Percentiles rank a stretch among this genome's conserved stretches.
These are phyloP conservation scores for Psidium guajava DNA, from an alignment of 345 rosid species.

Conservation along the genomic window DNA sequence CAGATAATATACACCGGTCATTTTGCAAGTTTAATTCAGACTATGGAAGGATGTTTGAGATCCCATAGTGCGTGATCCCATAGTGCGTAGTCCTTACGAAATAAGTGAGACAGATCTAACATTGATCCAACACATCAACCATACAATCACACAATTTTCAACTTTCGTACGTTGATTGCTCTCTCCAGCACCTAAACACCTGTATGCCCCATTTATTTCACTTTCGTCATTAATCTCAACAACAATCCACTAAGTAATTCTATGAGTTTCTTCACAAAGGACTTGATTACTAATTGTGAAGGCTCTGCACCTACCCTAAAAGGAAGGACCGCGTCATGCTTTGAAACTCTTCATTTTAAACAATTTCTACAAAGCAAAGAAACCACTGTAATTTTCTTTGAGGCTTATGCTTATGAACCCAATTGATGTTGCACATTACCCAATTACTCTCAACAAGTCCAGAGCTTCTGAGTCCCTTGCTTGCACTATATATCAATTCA, in stretches of 20 bases:
- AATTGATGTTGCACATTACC: background rate
- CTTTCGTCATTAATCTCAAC: background rate
- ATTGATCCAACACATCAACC: background rate
- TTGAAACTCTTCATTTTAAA: background rate
- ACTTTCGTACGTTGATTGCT: background rate
- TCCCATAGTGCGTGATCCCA: background rate
- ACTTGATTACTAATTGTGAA: background rate
- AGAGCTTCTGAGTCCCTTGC: background rate
- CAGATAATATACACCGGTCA: background rate
- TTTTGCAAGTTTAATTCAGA: background rate
- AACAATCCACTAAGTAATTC: background rate
- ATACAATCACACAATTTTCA: background rate
- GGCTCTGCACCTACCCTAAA: background rate
- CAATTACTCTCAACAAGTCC: background rate
- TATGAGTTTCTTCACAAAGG: background rate
- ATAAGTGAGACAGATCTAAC: background rate
- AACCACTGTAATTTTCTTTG: background rate
- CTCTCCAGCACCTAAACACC: background rate
- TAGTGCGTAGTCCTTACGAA: background rate
- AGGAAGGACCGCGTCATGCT: background rate
- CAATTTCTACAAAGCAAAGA: background rate
- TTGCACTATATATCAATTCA: background rate
- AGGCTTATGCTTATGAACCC: background rate
- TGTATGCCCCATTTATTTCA: background rate
- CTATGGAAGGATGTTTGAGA: background rate